Base-by-base conservation (phyloP, 345 rosid genomes). In the Psidium guajava region DNA sequence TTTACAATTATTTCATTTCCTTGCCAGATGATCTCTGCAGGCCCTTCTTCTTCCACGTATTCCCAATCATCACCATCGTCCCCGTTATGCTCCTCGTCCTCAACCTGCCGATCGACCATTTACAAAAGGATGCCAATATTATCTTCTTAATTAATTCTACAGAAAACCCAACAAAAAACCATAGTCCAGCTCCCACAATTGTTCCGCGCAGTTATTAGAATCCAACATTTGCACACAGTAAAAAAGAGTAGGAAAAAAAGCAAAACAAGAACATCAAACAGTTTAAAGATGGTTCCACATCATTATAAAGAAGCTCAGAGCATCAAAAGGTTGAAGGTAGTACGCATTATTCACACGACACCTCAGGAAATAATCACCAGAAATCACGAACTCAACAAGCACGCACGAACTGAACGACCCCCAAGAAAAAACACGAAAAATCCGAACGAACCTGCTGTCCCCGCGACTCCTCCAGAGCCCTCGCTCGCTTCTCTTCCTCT, bases 11-110 rank as follows among this genome's bases (percentile, higher is more conserved):
- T 96, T 88, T 97, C 99, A 85, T 97, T 95, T 85, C 98, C 98
- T 86, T 94, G 90, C 92, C 95, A 96, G 73, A 96, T 95, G 88
- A 97, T 94, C 86, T 96, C 96, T 21, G 98, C 93, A 89, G 98
- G 98, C 84, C 84, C 98, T 86, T 95, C 95, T 87, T 95, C 95
- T 88, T 95, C 98, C 6, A 92, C 90, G 69, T 97, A 94, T 86
- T 96, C 98, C 95, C 94, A 97, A 42, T 92, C 92, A 89, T 90
- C 96, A 91, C 91, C 95, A 58, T 93, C 94, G 13, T 87, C 86
- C 85, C 83, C 80, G 21, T 86, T 90, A 86, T 82, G 74, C 27
- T 54, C 25, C 82, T 42, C 27, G 1, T 84, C 18, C n/a, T 51
- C 83, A 42, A 50, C 82, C 86, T 86, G 82, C 10, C 47, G 69